Conservation (phyloP, 306 rosid species). For the Castanea sativa region DNA sequence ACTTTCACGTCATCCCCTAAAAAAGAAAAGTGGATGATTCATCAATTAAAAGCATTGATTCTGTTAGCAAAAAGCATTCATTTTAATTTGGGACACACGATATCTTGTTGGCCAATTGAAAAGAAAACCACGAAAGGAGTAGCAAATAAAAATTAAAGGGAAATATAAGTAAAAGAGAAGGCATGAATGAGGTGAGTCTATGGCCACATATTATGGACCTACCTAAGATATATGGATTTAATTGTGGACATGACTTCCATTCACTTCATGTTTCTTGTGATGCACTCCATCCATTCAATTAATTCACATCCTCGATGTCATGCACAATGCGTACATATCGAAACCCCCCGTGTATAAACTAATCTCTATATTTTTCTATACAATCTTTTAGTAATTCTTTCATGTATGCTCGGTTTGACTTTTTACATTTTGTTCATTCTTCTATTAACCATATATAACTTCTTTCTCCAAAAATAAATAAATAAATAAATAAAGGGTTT, state of each 20-base stretch:
- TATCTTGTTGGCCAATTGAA: neutral
- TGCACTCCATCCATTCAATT: neutral
- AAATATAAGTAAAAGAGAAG: neutral
- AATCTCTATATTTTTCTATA: neutral
- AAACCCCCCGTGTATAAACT: neutral
- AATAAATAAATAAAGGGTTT: too few species aligned
- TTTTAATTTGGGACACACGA: neutral
- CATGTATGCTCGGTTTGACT: too few species aligned
- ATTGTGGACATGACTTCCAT: neutral
- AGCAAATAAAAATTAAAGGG: neutral
- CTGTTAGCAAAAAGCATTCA: too few species aligned
- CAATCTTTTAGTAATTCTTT: too few species aligned
- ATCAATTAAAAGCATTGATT: neutral
- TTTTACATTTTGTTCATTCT: too few species aligned
- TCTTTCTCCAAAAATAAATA: too few species aligned
- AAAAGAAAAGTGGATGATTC: neutral
- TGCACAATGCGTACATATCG: neutral
- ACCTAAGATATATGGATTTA: neutral
- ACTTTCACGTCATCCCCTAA: too few species aligned
- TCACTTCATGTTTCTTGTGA: neutral
- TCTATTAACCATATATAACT: too few species aligned
- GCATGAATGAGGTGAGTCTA: neutral
- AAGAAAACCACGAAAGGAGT: neutral
- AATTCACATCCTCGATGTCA: neutral
- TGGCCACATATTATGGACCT: neutral